A percentile compares a stretch with the other conserved stretches of the same genome.
phyloP scores from a whole-genome alignment of 306 rosid genomes.

The Acacia melanoxylon region DNA sequence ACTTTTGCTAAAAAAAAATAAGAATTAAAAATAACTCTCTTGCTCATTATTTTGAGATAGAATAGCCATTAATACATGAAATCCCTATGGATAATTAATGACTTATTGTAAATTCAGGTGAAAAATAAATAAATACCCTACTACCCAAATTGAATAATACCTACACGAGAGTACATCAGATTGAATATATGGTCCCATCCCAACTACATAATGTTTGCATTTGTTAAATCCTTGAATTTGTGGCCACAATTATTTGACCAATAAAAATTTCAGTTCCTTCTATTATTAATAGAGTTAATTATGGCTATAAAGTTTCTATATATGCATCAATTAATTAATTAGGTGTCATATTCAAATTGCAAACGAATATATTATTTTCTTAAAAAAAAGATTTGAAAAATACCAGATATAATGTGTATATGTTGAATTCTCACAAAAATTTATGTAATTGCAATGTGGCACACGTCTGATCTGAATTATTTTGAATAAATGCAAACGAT shows the following conservation, averaged over 20 bases:
- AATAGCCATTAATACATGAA: background rate
- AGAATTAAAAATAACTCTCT: background rate
- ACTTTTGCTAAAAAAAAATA: background rate
- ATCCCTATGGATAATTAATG: background rate
- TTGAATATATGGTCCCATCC: conserved; percentile 42
- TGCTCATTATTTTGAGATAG: background rate
- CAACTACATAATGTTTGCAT: conserved; percentile 28
- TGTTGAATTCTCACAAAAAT: background rate
- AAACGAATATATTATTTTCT: background rate
- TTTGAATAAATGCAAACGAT: background rate
- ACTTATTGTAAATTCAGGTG: background rate
- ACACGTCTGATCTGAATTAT: background rate
- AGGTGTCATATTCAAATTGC: conserved; percentile 22
- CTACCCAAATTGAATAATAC: conserved; percentile 4
- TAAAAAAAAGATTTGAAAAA: background rate
- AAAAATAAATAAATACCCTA: background rate
- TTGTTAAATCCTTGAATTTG: conserved; percentile 12
- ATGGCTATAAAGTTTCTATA: background rate
- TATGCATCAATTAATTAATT: background rate
- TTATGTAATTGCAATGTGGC: background rate
- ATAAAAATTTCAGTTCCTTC: conserved; percentile 2
- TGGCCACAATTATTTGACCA: conserved; percentile 19
- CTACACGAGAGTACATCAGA: conserved; percentile 27
- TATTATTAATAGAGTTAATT: background rate
- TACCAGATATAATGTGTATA: background rate